Conservation (phyloP, 129 eudicot genomes). For the Heracleum sosnowskyi region DNA sequence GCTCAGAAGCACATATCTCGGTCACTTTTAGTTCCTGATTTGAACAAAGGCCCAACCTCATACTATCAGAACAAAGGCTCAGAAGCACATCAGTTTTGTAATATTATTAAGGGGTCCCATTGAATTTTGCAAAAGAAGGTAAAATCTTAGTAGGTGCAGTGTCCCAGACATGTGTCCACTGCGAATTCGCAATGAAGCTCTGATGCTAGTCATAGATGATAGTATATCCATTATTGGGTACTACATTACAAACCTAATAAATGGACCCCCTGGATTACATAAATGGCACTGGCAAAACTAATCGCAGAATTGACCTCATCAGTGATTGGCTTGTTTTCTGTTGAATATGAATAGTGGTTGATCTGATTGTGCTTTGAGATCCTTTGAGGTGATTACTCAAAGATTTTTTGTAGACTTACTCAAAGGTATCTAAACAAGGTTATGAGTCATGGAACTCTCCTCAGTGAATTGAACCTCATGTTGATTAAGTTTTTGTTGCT, state of each 20-base stretch:
- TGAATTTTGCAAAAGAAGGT: background rate
- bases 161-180: background rate
- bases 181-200: background rate
- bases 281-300: background rate
- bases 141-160: background rate
- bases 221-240: background rate
- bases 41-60: conserved; percentile 39
- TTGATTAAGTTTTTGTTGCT: conserved; percentile 27
- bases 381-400: background rate
- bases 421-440: too few species aligned
- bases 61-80: too few species aligned
- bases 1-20: conserved; percentile 46
- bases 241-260: background rate
- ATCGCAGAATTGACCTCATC: background rate
- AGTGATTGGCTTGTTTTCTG: background rate
- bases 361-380: background rate
- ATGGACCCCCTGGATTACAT: background rate
- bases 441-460: conserved; percentile 46
- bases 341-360: background rate
- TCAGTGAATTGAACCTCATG: conserved; percentile 41
- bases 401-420: too few species aligned
- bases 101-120: background rate
- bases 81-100: background rate
- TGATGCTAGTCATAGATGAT: background rate
- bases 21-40: conserved; percentile 59